phyloP scores from a whole-genome alignment of 805 yeast species.

The Ogataea paradorogensis region DNA sequence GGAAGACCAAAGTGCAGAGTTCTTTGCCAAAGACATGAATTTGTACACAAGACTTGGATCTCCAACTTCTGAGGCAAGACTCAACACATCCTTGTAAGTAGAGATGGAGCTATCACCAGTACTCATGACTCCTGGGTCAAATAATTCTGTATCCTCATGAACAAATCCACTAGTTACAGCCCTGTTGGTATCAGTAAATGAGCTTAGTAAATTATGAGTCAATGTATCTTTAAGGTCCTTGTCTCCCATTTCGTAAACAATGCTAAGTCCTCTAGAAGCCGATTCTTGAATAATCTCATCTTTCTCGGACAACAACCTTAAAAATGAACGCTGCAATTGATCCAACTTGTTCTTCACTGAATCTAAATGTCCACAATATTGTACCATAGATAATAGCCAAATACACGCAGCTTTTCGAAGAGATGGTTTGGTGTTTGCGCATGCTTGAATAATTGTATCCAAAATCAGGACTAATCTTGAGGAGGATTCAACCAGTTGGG shows the following conservation, averaged over 20 bases:
- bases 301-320: conserved; percentile 72
- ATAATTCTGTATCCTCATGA: conserved; percentile 75
- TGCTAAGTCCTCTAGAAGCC: conserved; percentile 83
- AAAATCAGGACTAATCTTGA: conserved; percentile 36
- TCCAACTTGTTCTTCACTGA: conserved; percentile 42
- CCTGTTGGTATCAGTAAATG: conserved; percentile 70
- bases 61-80: conserved; percentile 89
- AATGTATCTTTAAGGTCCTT: conserved; percentile 63
- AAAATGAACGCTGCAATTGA: conserved; percentile 70
- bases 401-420: conserved; percentile 75
- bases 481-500: conserved; percentile 5
- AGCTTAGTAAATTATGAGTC: conserved; percentile 66
- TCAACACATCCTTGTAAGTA: conserved; percentile 86
- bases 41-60: conserved; percentile 92
- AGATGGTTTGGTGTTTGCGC: conserved; percentile 67
- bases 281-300: conserved; percentile 91
- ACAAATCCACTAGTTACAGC: conserved; percentile 63
- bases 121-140: conserved; percentile 75
- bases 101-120: conserved; percentile 86
- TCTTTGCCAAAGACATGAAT: conserved; percentile 88
- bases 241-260: conserved; percentile 78
- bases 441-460: conserved; percentile 47
- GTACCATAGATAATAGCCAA: conserved; percentile 80
- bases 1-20: conserved; percentile 87
- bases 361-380: conserved; percentile 57